Base-by-base conservation (phyloP, 2,329 filamentous ascomycete genomes). In the Curvularia spicifera region DNA sequence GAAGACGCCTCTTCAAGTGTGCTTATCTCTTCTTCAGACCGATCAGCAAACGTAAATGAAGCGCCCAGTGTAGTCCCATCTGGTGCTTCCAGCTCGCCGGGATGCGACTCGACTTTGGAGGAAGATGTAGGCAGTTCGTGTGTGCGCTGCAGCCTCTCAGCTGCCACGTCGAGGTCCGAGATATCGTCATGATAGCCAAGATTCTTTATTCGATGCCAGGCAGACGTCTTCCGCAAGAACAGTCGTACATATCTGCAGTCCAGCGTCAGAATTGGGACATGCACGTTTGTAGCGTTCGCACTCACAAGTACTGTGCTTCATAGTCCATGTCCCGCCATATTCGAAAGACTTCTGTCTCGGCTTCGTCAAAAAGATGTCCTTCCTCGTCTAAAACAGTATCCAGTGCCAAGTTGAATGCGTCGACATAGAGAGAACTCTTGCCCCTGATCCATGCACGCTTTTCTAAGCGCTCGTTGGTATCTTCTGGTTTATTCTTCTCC, bases 361-460 rank as follows among this genome's bases (percentile, higher is more conserved):
- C 88, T 57, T 87, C 85, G 68, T 95, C 85, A 73, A 98, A 99
- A 0, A 99, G 80, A 76, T 97, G 91, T 0, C 86, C 84, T 77
- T 99, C 95, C 56, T 98, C 91, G 48, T 91, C 88, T 12, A 98
- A 79, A 3, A 99, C 95, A 0, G 91, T 97, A 58, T 94, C 89
- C 48, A 99, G 80, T 2, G 94, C 92, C 13, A 98, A 82, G 71
- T 97, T 97, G 81, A 99, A 99, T 0, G 95, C 95, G 78, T 99
- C 95, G 18, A 97, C 92, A 70, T 99, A 99, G 54, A 99, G 91
- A 1, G 93, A 98, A 70, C 89, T 96, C 73, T 87, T 88, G 0
- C 92, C 91, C 69, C 84, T 87, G 4, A 87, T 78, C 91, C 91
- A 97, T 59, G 79, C 84, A 50, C 81, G 81, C 51, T 86, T 79